Percentiles rank a stretch among this genome's conserved stretches.
These are phyloP conservation scores for Solanum hybrid DNA, from an alignment of 305 asterid species.

Conservation along the genomic window DNA sequence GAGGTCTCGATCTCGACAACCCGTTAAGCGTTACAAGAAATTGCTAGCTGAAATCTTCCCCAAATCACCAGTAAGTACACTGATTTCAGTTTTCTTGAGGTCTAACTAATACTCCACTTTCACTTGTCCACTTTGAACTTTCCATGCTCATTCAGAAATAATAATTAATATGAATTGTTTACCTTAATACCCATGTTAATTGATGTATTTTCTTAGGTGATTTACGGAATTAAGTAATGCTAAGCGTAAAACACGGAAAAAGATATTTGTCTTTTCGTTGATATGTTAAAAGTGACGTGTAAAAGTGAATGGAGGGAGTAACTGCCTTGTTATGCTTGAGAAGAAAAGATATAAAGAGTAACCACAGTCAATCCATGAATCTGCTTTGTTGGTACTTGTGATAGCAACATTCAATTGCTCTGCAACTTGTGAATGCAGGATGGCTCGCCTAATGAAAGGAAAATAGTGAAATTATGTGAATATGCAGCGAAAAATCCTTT, in stretches of 20 bases:
- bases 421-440: conserved; percentile 42
- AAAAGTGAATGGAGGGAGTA: neutral
- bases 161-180: neutral
- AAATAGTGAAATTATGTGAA: conserved; percentile 77
- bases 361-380: neutral
- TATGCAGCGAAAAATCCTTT: conserved; percentile 93
- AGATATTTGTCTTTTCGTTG: neutral
- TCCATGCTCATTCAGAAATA: neutral
- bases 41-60: conserved; percentile 92
- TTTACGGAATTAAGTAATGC: neutral
- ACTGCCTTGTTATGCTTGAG: neutral
- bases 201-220: neutral
- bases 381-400: neutral
- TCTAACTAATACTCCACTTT: neutral
- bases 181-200: neutral
- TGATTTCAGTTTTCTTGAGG: neutral
- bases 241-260: neutral
- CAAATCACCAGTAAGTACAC: conserved; percentile 65
- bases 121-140: neutral
- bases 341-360: neutral
- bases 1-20: conserved; percentile 94
- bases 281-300: neutral
- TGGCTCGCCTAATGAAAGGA: conserved; percentile 60
- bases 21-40: conserved; percentile 93
- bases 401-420: neutral